phyloP scores from a whole-genome alignment of 768 basidiomycete species.

The Tulasnella sp. region DNA sequence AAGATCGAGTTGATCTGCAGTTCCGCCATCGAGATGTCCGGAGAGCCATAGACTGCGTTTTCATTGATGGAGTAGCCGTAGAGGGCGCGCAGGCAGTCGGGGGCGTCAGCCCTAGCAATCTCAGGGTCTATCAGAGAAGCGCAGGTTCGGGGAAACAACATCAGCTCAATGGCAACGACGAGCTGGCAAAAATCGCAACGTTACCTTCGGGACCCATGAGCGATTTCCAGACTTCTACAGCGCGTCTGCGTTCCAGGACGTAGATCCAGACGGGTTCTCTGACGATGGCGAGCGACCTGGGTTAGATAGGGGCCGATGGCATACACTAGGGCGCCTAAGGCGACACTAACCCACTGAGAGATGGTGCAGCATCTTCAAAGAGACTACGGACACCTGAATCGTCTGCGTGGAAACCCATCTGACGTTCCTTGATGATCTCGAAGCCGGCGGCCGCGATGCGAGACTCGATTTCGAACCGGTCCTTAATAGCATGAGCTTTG shows the following conservation, averaged over 20 bases:
- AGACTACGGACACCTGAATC: conserved; percentile 79
- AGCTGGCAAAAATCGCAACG: not conserved
- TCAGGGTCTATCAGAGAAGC: conserved; percentile 70
- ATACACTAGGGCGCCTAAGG: not conserved
- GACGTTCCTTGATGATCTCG: conserved; percentile 87
- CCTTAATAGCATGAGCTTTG: conserved; percentile 64
- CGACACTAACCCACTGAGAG: conserved; percentile 71
- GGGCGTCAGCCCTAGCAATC: conserved; percentile 56
- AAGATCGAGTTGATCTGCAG: conserved; percentile 78
- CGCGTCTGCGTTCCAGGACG: conserved; percentile 71
- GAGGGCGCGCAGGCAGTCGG: conserved; percentile 70
- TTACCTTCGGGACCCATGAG: conserved; percentile 61
- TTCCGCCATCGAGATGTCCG: conserved; percentile 70
- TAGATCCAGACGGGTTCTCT: conserved; percentile 78
- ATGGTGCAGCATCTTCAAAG: conserved; percentile 75
- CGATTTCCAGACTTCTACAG: conserved; percentile 77
- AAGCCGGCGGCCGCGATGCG: conserved; percentile 80
- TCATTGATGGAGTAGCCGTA: conserved; percentile 60
- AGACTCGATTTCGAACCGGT: conserved; percentile 79
- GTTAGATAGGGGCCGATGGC: not conserved
- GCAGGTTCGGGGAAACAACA: conserved; percentile 53
- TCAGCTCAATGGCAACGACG: conserved; percentile 7
- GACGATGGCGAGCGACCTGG: conserved; percentile 19
- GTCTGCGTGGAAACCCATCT: conserved; percentile 87
- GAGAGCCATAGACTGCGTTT: conserved; percentile 74